Percentiles rank a stretch among this genome's conserved stretches.
These are phyloP conservation scores for Chrysophaeum taylorii DNA, from an alignment of 352 stramenopile genomes.

Conservation along the genomic window DNA sequence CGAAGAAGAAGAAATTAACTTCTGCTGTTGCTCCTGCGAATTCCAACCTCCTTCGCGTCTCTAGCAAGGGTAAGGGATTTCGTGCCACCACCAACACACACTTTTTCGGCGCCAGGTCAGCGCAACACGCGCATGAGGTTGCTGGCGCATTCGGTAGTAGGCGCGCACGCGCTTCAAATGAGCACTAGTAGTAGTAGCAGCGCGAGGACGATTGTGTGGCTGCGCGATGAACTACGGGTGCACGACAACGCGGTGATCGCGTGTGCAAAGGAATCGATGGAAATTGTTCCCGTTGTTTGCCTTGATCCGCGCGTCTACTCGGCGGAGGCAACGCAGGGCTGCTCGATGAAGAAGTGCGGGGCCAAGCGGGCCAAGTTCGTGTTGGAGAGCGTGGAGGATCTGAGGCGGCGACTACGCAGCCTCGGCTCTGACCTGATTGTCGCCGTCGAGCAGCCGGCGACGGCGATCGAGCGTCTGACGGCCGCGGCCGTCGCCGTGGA, in stretches of 20 bases:
- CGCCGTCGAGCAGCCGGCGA: conserved; percentile 38
- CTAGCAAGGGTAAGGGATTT: too few relatives aligned
- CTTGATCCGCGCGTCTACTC: conserved; percentile 54
- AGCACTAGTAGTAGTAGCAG: neutral
- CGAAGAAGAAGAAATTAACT: too few relatives aligned
- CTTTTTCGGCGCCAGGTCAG: too few relatives aligned
- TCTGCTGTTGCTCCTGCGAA: too few relatives aligned
- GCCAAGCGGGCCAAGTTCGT: conserved; percentile 51
- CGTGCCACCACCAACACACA: too few relatives aligned
- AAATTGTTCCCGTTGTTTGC: conserved; percentile 55
- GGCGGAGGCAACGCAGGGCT: conserved; percentile 26
- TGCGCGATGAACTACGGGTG: conserved; percentile 46
- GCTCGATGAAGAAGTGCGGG: conserved; percentile 41
- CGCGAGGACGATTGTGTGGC: conserved; percentile 21
- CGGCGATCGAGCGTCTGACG: conserved; percentile 29
- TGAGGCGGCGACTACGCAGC: conserved; percentile 40
- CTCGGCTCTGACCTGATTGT: conserved; percentile 46
- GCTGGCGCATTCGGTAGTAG: too few relatives aligned
- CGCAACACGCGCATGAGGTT: too few relatives aligned
- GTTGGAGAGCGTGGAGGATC: conserved; percentile 52
- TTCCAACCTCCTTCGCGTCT: too few relatives aligned
- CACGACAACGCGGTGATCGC: conserved; percentile 45
- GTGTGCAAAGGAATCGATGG: neutral
- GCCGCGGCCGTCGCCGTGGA: neutral
- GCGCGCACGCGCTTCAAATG: too few relatives aligned